Conservation (phyloP, 345 rosid genomes). For the Eucalyptus cloeziana region DNA sequence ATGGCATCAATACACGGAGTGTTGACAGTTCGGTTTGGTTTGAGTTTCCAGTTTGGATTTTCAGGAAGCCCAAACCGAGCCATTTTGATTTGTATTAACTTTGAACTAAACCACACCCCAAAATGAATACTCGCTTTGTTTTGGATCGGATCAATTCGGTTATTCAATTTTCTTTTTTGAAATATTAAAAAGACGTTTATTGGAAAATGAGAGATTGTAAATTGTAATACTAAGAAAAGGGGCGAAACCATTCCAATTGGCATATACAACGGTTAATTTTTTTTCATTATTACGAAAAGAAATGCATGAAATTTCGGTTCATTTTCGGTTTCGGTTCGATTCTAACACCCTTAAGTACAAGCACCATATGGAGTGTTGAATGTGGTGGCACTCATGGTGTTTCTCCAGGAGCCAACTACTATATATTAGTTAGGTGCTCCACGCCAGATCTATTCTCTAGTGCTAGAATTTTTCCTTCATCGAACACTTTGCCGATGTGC, state of each 20-base stretch:
- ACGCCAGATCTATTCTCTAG: not conserved
- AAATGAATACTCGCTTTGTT: rapidly evolving
- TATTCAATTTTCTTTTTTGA: too few relatives aligned
- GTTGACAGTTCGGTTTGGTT: too few relatives aligned
- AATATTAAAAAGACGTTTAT: too few relatives aligned
- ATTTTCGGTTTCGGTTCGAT: rapidly evolving
- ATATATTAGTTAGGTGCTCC: not conserved
- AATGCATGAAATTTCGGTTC: too few relatives aligned
- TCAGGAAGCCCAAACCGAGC: not conserved
- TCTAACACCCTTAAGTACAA: too few relatives aligned
- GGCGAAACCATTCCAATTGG: rapidly evolving
- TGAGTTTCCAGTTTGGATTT: not conserved
- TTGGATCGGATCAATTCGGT: rapidly evolving
- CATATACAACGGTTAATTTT: too few relatives aligned
- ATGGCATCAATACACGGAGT: not conserved
- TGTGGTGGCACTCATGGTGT: not conserved
- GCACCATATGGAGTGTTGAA: not conserved
- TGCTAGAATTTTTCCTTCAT: too few relatives aligned
- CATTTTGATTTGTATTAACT: not conserved
- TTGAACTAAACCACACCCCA: not conserved
- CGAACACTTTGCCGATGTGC: too few relatives aligned
- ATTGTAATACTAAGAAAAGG: too few relatives aligned
- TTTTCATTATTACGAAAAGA: too few relatives aligned
- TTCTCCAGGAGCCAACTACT: not conserved
- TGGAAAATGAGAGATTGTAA: not conserved